Base-by-base conservation (phyloP, 202 grass and related monocot genomes). In the Schoenoplectus tabernaemontani region DNA sequence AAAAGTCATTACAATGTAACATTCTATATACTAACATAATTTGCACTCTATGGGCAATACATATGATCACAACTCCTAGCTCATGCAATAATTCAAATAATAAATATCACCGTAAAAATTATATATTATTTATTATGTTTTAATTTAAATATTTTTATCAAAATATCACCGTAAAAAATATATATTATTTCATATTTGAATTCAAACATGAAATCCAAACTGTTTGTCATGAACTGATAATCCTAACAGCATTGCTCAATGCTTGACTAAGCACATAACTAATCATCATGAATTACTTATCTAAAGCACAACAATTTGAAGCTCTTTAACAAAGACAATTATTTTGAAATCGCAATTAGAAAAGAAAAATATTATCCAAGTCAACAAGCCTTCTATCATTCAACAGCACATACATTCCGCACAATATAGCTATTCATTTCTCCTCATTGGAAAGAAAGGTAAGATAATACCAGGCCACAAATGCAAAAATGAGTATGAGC, bases 401-500 rank as follows among this genome's bases (percentile, higher is more conserved):
- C 63, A 79, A 61, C 33, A 74, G 69, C 56, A 32, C 32, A 79
- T 61, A 17, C 28, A 32, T 76, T 54, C 2, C 10, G 60, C 51
- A 20, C 57, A 58, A 61, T 56, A 76, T 22, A 3, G 32, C 43
- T 30, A 72, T 53, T 74, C 66, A 74, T 73, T 68, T 48, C 80
- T 51, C 47, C 28, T 84, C 67, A 33, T 37, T 79, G 30, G 84
- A 32, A 2, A 93, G 1, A 37, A 93, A 97, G 53, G 89, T 93
- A 38, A 92, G 87, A 77, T 92, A 92, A 81, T 90, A 97, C 94
- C 94, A 97, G 82, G 89, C 91, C 26, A 75, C 76, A 90, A 88
- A 82, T 41, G 94, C 89, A 33, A 97, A 20, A 22, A 20, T 86
- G 58, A 97, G 87, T 69, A 90, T 76, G 43, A 93, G 59, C 78